phyloP scores from a whole-genome alignment of 2,329 filamentous ascomycete genomes.

The Alternaria sp. region DNA sequence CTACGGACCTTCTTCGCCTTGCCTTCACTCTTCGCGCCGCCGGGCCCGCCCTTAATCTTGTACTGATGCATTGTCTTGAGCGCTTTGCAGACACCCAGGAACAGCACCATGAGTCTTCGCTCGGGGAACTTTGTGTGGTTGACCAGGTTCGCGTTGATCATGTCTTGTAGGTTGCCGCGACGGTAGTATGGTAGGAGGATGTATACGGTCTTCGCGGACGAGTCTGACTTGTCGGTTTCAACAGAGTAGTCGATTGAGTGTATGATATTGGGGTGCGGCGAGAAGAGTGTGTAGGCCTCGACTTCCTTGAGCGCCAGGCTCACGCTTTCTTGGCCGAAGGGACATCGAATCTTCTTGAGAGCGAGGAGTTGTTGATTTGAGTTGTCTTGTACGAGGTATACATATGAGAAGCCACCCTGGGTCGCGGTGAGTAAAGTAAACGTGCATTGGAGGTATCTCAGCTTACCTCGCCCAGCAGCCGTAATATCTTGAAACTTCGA shows the following conservation, averaged over 20 bases:
- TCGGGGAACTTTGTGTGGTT: constrained; percentile 93
- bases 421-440: constrained; percentile 4
- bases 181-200: constrained; percentile 95
- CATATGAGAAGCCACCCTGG: constrained; percentile 96
- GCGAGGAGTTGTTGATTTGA: constrained; percentile 83
- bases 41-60: constrained; percentile 64
- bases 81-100: constrained; percentile 88
- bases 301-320: constrained; percentile 95
- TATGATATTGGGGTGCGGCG: constrained; percentile 83
- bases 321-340: constrained; percentile 95
- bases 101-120: constrained; percentile 83
- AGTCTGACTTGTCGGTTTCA: constrained; percentile 70
- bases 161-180: constrained; percentile 93
- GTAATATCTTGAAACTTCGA: constrained; percentile 93
- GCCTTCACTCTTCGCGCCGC: constrained; percentile 56
- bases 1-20: constrained; percentile 63
- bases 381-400: constrained; percentile 96
- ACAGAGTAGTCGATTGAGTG: constrained; percentile 83
- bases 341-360: constrained; percentile 98
- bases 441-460: background rate
- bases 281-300: constrained; percentile 92
- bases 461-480: constrained; percentile 85
- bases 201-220: constrained; percentile 89
- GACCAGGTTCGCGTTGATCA: constrained; percentile 98
- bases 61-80: constrained; percentile 93